These are phyloP conservation scores for Panicum hallii DNA, from an alignment of 202 grass and related monocot genomes.

Conservation along the genomic window DNA sequence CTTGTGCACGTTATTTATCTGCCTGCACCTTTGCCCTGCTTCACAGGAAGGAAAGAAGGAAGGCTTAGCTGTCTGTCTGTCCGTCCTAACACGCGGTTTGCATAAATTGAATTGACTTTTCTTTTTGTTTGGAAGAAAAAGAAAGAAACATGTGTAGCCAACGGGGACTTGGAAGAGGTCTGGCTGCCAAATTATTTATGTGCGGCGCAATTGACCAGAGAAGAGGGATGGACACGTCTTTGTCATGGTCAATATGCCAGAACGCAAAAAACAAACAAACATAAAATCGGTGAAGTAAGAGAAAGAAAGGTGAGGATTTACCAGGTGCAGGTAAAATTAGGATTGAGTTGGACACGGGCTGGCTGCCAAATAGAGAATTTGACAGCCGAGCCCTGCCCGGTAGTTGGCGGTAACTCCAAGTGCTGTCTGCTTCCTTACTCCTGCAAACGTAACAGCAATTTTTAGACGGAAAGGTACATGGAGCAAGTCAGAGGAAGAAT, in stretches of 20 bases:
- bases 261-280: background rate
- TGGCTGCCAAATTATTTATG: conserved; percentile 1
- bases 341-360: conserved; percentile 36
- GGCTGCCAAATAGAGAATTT: conserved; percentile 56
- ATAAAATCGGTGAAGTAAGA: background rate
- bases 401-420: conserved; percentile 33
- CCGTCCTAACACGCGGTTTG: conserved; percentile 24
- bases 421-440: conserved; percentile 28
- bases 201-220: conserved; percentile 8
- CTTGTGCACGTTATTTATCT: conserved; percentile 6
- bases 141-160: background rate
- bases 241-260: conserved; percentile 37
- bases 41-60: conserved; percentile 37
- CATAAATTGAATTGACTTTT: conserved; percentile 30
- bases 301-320: background rate
- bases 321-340: conserved; percentile 13
- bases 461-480: background rate
- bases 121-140: background rate
- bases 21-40: conserved; percentile 29
- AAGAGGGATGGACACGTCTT: background rate
- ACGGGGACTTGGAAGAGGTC: background rate
- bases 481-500: background rate
- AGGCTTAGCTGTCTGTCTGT: conserved; percentile 29
- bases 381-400: conserved; percentile 62
- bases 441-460: background rate